Percentiles rank a stretch among this genome's conserved stretches.
phyloP scores from a whole-genome alignment of 176 grass and related monocot species.

The Saccharum spontaneum region DNA sequence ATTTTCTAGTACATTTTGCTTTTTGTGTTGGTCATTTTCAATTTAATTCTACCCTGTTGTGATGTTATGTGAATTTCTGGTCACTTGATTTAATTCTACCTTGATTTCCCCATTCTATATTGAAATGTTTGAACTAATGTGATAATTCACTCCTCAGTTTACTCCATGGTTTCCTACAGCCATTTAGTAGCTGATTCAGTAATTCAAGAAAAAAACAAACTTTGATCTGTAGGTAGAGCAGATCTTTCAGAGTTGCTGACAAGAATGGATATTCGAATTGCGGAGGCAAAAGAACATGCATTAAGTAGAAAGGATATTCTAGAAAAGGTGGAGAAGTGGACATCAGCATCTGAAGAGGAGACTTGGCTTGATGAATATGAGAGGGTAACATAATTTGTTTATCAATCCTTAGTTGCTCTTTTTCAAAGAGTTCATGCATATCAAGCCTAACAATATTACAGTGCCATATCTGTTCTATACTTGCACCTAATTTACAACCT shows the following conservation, averaged over 20 bases:
- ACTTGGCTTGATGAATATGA: constrained; percentile 95
- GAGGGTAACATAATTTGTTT: constrained; percentile 51
- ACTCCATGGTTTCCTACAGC: constrained; percentile 3
- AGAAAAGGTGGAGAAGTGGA: constrained; percentile 91
- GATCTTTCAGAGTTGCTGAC: constrained; percentile 68
- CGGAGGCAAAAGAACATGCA: constrained; percentile 72
- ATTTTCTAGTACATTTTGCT: neutral
- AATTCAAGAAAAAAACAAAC: neutral
- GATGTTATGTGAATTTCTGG: neutral
- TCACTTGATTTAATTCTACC: neutral
- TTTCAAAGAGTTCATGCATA: neutral
- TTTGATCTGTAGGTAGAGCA: constrained; percentile 49
- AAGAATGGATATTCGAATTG: constrained; percentile 62
- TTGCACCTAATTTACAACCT: neutral
- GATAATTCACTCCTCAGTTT: neutral
- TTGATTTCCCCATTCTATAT: neutral
- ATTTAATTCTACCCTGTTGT: neutral
- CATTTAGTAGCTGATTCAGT: constrained; percentile 4
- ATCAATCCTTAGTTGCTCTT: neutral
- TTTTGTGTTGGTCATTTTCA: neutral
- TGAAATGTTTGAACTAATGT: neutral
- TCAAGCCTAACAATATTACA: constrained; percentile 15
- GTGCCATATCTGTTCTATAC: constrained; percentile 5
- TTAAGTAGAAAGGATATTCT: constrained; percentile 86
- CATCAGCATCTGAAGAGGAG: constrained; percentile 69